phyloP scores from a whole-genome alignment of 805 yeast species.

The Yamadazyma tumulicola region DNA sequence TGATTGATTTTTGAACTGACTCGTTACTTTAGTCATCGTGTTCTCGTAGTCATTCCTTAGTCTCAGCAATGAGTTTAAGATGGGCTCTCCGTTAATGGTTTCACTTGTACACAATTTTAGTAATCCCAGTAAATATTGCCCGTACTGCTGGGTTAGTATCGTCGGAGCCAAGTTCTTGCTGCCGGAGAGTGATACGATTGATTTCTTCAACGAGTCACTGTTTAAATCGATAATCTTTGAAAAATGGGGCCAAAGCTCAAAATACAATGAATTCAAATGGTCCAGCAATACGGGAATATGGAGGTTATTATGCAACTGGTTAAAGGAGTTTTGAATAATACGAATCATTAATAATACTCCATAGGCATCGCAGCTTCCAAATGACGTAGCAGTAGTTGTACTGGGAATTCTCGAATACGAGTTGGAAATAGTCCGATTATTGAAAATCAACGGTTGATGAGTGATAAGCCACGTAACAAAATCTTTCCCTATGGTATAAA shows the following conservation, averaged over 20 bases:
- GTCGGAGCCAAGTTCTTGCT: conserved; percentile 39
- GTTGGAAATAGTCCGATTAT: conserved; percentile 37
- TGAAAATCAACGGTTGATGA: conserved; percentile 31
- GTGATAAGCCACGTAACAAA: conserved; percentile 44
- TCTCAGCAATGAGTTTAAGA: conserved; percentile 64
- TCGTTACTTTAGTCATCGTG: conserved; percentile 66
- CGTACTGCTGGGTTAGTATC: conserved; percentile 73
- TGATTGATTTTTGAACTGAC: conserved; percentile 33
- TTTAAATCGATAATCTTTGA: conserved; percentile 74
- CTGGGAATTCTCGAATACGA: conserved; percentile 20
- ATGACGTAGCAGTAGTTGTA: conserved; percentile 17
- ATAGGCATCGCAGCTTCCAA: conserved; percentile 62
- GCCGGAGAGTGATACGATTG: conserved; percentile 11
- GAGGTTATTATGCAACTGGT: conserved; percentile 60
- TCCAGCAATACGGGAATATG: conserved; percentile 69
- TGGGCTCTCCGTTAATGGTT: conserved; percentile 56
- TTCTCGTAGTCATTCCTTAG: conserved; percentile 79
- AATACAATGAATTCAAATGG: conserved; percentile 61
- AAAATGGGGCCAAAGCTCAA: conserved; percentile 83
- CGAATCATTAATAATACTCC: conserved; percentile 77
- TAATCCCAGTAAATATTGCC: conserved; percentile 67
- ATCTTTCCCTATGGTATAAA: conserved; percentile 42
- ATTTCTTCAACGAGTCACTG: conserved; percentile 63
- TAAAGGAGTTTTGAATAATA: conserved; percentile 60
- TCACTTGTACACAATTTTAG: conserved; percentile 45